phyloP scores from a whole-genome alignment of 1,139 yeast genomes.

The Yamadazyma taylorii region DNA sequence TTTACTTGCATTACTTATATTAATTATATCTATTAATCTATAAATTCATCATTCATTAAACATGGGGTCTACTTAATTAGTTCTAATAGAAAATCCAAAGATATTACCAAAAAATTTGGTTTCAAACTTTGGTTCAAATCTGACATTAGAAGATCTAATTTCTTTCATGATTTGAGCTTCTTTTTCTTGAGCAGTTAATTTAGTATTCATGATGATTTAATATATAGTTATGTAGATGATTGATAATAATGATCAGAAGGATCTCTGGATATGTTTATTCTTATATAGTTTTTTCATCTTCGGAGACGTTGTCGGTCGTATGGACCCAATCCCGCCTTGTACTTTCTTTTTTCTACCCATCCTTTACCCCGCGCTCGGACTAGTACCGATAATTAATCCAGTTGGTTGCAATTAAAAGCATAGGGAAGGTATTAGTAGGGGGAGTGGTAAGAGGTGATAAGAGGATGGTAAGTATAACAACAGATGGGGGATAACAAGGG shows the following conservation, averaged over 20 bases:
- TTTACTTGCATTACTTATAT: too few species aligned
- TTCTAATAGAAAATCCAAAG: conserved; percentile 37
- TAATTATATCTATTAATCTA: conserved; percentile 7
- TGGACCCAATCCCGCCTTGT: conserved; percentile 1
- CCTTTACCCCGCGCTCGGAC: conserved; percentile 3
- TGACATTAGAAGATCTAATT: conserved; percentile 36
- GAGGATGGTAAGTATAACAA: too few species aligned
- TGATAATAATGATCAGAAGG: too few species aligned
- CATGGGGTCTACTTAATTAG: conserved; percentile 12
- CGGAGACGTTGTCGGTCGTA: conserved; percentile 2
- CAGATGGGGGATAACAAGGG: too few species aligned
- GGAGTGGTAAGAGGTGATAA: too few species aligned
- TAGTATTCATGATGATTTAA: conserved; percentile 9
- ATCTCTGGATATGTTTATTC: background rate
- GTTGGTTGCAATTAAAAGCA: too few species aligned
- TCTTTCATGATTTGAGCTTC: conserved; percentile 52
- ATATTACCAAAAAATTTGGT: conserved; percentile 46
- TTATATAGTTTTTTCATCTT: conserved; percentile 3
- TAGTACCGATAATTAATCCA: conserved; percentile 2
- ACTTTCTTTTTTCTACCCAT: conserved; percentile 1
- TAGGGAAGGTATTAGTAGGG: too few species aligned
- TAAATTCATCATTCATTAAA: conserved; percentile 6
- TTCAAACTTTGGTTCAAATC: conserved; percentile 44
- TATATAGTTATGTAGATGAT: background rate
- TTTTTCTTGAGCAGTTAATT: conserved; percentile 43